These are phyloP conservation scores for Lippia alba DNA, from an alignment of 305 asterid genomes.

Conservation along the genomic window DNA sequence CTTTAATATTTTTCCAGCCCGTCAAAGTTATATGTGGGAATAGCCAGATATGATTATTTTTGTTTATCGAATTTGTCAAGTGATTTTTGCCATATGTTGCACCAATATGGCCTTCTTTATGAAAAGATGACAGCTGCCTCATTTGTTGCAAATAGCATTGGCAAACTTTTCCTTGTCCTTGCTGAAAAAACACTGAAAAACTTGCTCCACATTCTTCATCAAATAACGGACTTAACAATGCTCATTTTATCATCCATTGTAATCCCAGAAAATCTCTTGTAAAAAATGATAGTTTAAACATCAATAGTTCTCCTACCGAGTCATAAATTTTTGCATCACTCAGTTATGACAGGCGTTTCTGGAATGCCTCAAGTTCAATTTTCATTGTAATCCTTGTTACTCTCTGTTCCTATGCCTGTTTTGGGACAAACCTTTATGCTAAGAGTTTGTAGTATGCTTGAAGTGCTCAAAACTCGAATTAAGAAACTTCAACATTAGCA, in stretches of 20 bases:
- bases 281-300: constrained; percentile 11
- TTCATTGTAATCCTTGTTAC: constrained; percentile 7
- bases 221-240: not conserved
- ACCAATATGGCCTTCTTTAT: not conserved
- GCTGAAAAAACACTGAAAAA: not conserved
- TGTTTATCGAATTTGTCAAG: constrained; percentile 4
- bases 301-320: not conserved
- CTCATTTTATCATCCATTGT: constrained; percentile 9
- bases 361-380: not conserved
- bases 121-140: not conserved
- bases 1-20: not conserved
- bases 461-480: not conserved
- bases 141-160: not conserved
- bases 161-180: constrained; percentile 6
- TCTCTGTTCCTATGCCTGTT: not conserved
- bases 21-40: not conserved
- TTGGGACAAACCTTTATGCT: not conserved
- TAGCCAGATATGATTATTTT: constrained; percentile 8
- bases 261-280: not conserved
- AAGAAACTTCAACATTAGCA: not conserved
- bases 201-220: not conserved
- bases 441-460: not conserved
- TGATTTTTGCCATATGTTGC: constrained; percentile 16
- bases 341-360: constrained; percentile 4
- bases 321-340: not conserved